A percentile compares a stretch with the other conserved stretches of the same genome.
These are phyloP conservation scores for Cyclotella baltica DNA, from an alignment of 108 stramenopile species.

Conservation along the genomic window DNA sequence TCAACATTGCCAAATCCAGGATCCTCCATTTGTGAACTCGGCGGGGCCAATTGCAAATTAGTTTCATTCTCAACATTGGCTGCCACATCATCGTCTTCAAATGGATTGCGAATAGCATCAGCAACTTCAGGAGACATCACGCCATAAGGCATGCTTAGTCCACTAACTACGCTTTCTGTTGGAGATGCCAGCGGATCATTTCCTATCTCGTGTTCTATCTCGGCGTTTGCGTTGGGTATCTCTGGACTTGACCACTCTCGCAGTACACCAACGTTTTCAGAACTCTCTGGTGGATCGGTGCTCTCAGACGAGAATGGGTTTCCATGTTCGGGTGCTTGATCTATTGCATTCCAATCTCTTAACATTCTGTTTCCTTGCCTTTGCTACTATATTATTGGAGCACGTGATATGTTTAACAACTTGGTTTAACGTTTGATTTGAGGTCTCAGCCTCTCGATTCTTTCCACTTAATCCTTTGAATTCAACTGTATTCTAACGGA, in stretches of 20 bases:
- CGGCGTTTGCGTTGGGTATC: constrained; percentile 16
- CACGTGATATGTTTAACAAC: neutral
- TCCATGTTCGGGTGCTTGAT: neutral
- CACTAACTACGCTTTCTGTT: constrained; percentile 30
- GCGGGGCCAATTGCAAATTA: constrained; percentile 5
- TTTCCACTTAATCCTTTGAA: neutral
- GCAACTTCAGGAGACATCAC: constrained; percentile 11
- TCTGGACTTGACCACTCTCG: constrained; percentile 21
- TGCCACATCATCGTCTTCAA: constrained; percentile 15
- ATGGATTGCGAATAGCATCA: constrained; percentile 25
- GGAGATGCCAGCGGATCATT: constrained; percentile 70
- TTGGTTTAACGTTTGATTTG: neutral
- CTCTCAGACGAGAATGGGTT: neutral
- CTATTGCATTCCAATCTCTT: neutral
- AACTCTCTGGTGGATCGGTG: neutral
- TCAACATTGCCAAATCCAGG: constrained; percentile 40
- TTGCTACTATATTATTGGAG: neutral
- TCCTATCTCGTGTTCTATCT: constrained; percentile 37
- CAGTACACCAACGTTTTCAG: constrained; percentile 2
- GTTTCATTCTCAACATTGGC: neutral
- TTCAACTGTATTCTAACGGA: neutral
- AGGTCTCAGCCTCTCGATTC: neutral
- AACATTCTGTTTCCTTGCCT: constrained; percentile 3
- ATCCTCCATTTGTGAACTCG: neutral
- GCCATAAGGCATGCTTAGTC: constrained; percentile 34